These are phyloP conservation scores for Rhynchospora pubera DNA, from an alignment of 176 grass and related monocot species.

Conservation along the genomic window DNA sequence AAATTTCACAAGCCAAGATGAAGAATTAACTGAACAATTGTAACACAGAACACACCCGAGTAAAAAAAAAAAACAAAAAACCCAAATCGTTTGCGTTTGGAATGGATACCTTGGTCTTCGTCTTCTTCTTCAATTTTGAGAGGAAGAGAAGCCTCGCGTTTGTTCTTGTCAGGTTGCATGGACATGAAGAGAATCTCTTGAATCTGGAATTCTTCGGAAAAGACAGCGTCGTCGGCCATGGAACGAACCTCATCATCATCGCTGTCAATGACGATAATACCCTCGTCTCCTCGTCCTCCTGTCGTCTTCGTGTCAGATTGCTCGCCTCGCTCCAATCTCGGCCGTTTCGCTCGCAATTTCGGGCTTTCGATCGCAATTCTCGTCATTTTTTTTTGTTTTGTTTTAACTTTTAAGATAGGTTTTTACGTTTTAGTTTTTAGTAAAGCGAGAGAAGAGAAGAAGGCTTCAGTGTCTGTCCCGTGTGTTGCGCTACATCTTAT, in stretches of 20 bases:
- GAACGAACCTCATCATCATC: background rate
- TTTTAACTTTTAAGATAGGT: too few species aligned
- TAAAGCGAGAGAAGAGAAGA: background rate
- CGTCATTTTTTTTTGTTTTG: background rate
- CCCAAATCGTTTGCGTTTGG: background rate
- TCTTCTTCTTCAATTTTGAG: background rate
- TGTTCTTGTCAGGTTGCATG: background rate
- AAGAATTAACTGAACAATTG: too few species aligned
- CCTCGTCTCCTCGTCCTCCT: background rate
- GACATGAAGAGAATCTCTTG: constrained; percentile 2
- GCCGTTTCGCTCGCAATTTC: background rate
- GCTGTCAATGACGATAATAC: background rate
- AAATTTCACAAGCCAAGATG: too few species aligned
- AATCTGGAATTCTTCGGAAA: constrained; percentile 4
- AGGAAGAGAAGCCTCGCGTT: background rate
- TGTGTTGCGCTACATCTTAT: too few species aligned
- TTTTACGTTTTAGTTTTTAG: background rate
- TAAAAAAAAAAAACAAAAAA: too few species aligned
- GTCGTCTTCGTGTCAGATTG: background rate
- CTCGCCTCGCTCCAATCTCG: background rate
- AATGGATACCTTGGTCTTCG: background rate
- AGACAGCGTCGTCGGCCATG: background rate
- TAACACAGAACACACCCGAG: too few species aligned
- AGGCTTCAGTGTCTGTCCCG: too few species aligned
- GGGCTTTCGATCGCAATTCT: background rate